Base-by-base conservation (phyloP, 495 filamentous ascomycete species). In the Neurospora intermedia region DNA sequence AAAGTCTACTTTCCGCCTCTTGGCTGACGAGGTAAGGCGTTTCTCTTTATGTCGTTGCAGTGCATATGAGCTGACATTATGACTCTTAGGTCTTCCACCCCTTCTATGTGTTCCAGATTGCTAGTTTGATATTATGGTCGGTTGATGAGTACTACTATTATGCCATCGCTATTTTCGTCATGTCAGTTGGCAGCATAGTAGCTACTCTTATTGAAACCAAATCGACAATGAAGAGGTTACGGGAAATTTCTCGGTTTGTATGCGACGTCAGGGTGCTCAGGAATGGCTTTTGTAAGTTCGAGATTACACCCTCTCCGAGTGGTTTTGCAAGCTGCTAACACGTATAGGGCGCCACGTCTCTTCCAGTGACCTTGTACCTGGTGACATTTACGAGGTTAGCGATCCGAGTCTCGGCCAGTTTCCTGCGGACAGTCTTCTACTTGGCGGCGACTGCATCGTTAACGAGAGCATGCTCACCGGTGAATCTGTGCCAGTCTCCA, bases 391-490 rank as follows among this genome's bases (percentile, higher is more conserved):
- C 80, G 96, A 99, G 82, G 89, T 98, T 54, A 97, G 96, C 71
- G 96, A 99, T 81, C 96, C 95, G 16, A 94, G 90, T n/a, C 84
- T 99, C 39, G 88, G 89, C n/a, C 92, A 96, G 77, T 92, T 97
- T 76, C 96, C 96, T 13, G 94, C 93, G 77, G 96, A 99, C 82
- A 96, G 94, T 79, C 85, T 99, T 45, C 84, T 99, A 9, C 83
- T 99, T 6, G 92, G 92, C 71, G 96, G 96, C 35, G 96, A 99
- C 80, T 97, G 94, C 81, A 98, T 99, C 75, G 94, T 99, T 74
- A 99, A 99, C 80, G 96, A 99, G 81, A 98, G 95, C 84, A 99
- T 99, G 96, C 89, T 99, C 41, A 99, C 96, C 46, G 94, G 94
- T 62, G 96, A 99, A 85, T 98, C 96, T 70, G 93, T 99, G 39